Percentiles rank a stretch among this genome's conserved stretches.
phyloP scores from a whole-genome alignment of 345 rosid species.

The Populus deltoides region DNA sequence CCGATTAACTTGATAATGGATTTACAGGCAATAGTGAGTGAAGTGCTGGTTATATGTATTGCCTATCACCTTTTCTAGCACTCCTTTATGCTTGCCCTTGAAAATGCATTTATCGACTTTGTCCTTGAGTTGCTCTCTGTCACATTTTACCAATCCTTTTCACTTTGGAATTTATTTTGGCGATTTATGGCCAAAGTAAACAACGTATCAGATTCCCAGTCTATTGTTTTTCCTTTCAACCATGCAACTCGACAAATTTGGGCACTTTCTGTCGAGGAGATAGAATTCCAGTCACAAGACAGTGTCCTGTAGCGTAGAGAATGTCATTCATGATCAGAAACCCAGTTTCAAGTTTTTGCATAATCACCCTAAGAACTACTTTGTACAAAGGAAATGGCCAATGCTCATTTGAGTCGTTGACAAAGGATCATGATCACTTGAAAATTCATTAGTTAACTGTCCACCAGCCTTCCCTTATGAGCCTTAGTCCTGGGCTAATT shows the following conservation, averaged over 20 bases:
- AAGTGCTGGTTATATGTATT: background rate
- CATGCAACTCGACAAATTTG: conserved; percentile 10
- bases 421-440: background rate
- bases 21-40: background rate
- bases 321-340: background rate
- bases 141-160: conserved; percentile 5
- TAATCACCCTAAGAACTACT: too few species aligned
- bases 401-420: background rate
- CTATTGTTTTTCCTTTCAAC: background rate
- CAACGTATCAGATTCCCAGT: conserved; percentile 23
- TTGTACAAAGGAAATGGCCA: background rate
- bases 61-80: background rate
- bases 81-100: background rate
- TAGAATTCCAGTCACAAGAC: background rate
- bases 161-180: conserved; percentile 4
- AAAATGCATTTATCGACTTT: conserved; percentile 2
- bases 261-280: background rate
- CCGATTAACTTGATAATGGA: background rate
- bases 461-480: background rate
- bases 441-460: background rate
- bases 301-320: background rate
- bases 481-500: background rate
- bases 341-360: background rate
- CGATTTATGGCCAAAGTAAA: background rate
- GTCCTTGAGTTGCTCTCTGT: conserved; percentile 13